Conservation (phyloP, 2,329 filamentous ascomycete genomes). For the Nannizziopsis arthrosporioides region DNA sequence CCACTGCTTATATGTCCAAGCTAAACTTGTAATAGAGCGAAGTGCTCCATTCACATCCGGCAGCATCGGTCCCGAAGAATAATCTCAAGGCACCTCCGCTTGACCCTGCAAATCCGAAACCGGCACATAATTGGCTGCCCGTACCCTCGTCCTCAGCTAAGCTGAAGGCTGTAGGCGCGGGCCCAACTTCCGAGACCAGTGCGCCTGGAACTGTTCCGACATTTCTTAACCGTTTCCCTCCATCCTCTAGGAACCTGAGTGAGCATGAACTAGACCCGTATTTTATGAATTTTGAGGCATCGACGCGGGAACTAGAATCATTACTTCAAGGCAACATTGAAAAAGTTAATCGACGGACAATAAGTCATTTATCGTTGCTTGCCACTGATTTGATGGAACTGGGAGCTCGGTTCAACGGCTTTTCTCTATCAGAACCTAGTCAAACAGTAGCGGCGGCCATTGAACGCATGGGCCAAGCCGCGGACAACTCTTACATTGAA, state of each 20-base stretch:
- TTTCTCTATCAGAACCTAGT: constrained; percentile 86
- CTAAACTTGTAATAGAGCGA: constrained; percentile 53
- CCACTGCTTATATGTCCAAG: not conserved
- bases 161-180: constrained; percentile 46
- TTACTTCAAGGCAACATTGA: constrained; percentile 89
- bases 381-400: constrained; percentile 84
- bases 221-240: constrained; percentile 68
- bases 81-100: constrained; percentile 91
- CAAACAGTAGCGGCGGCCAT: constrained; percentile 83
- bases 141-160: constrained; percentile 77
- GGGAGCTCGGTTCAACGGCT: constrained; percentile 91
- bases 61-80: constrained; percentile 84
- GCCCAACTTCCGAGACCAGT: constrained; percentile 33
- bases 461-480: constrained; percentile 85
- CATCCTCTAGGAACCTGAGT: constrained; percentile 59
- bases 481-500: constrained; percentile 89
- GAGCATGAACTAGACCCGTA: constrained; percentile 93
- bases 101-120: constrained; percentile 81
- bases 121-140: constrained; percentile 77
- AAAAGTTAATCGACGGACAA: constrained; percentile 81
- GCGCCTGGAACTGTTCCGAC: constrained; percentile 50
- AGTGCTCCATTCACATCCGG: constrained; percentile 83
- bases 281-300: constrained; percentile 84
- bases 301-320: constrained; percentile 80
- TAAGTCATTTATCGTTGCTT: constrained; percentile 72